These are phyloP conservation scores for Lepidium didymum DNA, from an alignment of 345 rosid genomes.

Conservation along the genomic window DNA sequence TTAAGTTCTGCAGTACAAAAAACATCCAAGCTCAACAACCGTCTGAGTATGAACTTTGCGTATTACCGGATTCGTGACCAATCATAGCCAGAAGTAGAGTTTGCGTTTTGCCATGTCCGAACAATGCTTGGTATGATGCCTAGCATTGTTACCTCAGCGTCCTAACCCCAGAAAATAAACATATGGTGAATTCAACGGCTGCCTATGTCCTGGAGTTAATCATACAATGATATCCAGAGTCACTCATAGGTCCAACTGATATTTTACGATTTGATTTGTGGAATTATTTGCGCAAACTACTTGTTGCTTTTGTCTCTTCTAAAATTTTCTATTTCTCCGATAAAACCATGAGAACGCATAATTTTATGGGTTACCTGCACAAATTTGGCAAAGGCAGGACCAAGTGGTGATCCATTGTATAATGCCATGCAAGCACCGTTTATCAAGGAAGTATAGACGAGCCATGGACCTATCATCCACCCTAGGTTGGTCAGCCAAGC, in stretches of 20 bases:
- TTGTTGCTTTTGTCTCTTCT: background rate
- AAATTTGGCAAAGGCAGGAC: conserved; percentile 82
- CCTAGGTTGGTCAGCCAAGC: conserved; percentile 99
- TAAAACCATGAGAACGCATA: background rate
- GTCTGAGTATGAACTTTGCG: background rate
- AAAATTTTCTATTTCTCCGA: background rate
- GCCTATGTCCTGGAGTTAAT: conserved; percentile 1
- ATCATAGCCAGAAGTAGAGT: conserved; percentile 62
- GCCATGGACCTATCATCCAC: conserved; percentile 99
- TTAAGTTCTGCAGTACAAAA: background rate
- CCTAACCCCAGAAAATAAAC: conserved; percentile 43
- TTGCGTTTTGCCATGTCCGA: conserved; percentile 74
- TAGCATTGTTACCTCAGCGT: conserved; percentile 87
- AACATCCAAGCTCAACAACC: background rate
- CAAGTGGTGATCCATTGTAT: conserved; percentile 90
- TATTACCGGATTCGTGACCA: conserved; percentile 96
- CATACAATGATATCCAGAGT: background rate
- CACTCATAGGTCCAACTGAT: background rate
- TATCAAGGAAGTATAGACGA: conserved; percentile 82
- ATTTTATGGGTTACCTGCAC: conserved; percentile 54
- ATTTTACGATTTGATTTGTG: background rate
- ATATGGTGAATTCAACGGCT: conserved; percentile 1
- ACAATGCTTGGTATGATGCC: conserved; percentile 98
- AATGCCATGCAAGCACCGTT: conserved; percentile 89
- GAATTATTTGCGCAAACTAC: background rate